phyloP scores from a whole-genome alignment of 139 green algal species.

The Eudorina sp. region DNA sequence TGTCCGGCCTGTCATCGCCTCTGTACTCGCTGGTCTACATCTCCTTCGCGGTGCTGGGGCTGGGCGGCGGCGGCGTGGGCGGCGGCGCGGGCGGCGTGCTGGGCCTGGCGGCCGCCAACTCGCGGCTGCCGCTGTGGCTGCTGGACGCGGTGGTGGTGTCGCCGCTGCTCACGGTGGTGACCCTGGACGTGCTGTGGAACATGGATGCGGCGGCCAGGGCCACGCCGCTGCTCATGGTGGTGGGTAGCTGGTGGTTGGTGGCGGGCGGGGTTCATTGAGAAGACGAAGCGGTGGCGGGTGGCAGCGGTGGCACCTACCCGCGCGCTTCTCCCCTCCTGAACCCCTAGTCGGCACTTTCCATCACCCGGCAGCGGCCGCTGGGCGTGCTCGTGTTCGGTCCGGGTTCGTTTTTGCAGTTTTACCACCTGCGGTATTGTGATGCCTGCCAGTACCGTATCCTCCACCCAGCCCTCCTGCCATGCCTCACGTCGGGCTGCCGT shows the following conservation, averaged over 20 bases:
- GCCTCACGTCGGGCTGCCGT: neutral
- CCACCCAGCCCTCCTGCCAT: too few species aligned
- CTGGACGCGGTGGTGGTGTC: conserved; percentile 13
- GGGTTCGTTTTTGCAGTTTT: too few species aligned
- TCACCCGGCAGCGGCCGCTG: too few species aligned
- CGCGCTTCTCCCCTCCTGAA: too few species aligned
- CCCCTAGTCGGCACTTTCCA: too few species aligned
- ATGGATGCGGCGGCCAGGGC: conserved; percentile 38
- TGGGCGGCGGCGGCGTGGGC: conserved; percentile 29
- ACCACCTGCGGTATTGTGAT: too few species aligned
- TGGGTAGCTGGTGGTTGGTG: neutral
- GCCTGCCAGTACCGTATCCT: too few species aligned
- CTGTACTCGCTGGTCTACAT: conserved; percentile 45
- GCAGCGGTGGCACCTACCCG: too few species aligned
- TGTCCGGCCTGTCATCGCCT: conserved; percentile 40
- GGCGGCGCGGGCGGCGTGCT: conserved; percentile 27
- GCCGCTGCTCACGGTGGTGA: conserved; percentile 42
- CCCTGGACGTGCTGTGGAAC: conserved; percentile 47
- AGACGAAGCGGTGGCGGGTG: too few species aligned
- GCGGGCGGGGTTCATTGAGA: too few species aligned
- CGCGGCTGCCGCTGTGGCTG: conserved; percentile 41
- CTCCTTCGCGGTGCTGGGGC: conserved; percentile 34
- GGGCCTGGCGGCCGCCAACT: conserved; percentile 4
- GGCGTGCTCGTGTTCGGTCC: too few species aligned
- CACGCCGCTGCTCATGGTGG: conserved; percentile 24